A percentile compares a stretch with the other conserved stretches of the same genome.
phyloP scores from a whole-genome alignment of 2,329 filamentous ascomycete genomes.

The Chaetomium globosum region DNA sequence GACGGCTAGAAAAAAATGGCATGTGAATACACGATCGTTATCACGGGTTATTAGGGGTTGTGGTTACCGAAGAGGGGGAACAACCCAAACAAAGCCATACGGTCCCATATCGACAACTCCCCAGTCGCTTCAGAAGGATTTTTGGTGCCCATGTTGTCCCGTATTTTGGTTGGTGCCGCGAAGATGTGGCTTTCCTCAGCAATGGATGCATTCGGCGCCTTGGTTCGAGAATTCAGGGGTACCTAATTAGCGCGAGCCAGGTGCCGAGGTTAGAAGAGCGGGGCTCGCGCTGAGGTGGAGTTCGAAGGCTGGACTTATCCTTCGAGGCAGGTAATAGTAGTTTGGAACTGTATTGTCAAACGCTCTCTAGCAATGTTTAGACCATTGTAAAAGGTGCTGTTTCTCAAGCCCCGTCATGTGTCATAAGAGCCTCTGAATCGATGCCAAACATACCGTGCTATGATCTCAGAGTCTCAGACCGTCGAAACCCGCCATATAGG shows the following conservation, averaged over 20 bases:
- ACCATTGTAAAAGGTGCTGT: too few relatives aligned
- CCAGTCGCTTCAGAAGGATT: background rate
- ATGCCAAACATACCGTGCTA: too few relatives aligned
- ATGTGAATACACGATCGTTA: background rate
- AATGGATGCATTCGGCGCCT: too few relatives aligned
- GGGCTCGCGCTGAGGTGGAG: background rate
- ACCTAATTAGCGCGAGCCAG: too few relatives aligned
- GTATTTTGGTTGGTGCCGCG: background rate
- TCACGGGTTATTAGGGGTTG: background rate
- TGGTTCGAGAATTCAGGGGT: too few relatives aligned
- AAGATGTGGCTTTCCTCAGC: background rate
- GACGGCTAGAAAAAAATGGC: background rate
- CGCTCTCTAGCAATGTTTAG: too few relatives aligned
- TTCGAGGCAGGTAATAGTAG: too few relatives aligned
- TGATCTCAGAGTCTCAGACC: too few relatives aligned
- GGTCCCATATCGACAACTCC: background rate
- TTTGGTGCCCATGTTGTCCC: background rate
- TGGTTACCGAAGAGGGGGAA: constrained; percentile 15
- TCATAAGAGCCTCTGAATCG: too few relatives aligned
- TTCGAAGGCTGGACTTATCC: background rate
- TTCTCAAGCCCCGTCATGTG: too few relatives aligned
- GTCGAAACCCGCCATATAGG: too few relatives aligned
- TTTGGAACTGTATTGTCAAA: background rate
- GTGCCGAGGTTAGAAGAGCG: background rate
- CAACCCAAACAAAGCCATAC: background rate